Evolutionary conservation across 192 early-diverging fungal genomes (phyloP).

Genomic region (Backusella mclennaniae): DNA sequence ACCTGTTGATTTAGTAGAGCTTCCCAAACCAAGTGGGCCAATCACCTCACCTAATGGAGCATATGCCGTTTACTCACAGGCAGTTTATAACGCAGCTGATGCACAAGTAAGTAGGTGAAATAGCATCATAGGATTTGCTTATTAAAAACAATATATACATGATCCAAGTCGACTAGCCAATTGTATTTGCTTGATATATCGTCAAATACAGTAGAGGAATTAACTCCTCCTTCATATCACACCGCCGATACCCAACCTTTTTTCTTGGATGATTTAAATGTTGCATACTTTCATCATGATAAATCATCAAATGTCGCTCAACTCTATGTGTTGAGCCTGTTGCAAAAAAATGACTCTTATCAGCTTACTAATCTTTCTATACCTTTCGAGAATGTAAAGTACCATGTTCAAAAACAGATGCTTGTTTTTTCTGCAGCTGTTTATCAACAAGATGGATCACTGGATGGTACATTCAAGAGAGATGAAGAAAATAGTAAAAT

Average conservation of each 20-base stretch:
- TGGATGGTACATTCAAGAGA: slow-evolving; percentile 55
- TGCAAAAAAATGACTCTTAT: slow-evolving; percentile 32
- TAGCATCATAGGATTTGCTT: neutral
- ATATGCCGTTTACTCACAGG: slow-evolving; percentile 55
- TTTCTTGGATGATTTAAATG: slow-evolving; percentile 43
- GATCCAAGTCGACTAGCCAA: slow-evolving; percentile 48
- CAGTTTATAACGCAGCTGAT: slow-evolving; percentile 52
- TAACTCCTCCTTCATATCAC: slow-evolving; percentile 39
- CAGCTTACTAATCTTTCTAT: slow-evolving; percentile 50
- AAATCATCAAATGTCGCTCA: slow-evolving; percentile 36
- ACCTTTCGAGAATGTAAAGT: slow-evolving; percentile 55
- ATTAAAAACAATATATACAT: neutral
- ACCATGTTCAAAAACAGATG: slow-evolving; percentile 40
- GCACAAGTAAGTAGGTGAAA: slow-evolving; percentile 20
- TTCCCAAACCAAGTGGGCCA: slow-evolving; percentile 50
- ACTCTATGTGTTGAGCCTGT: slow-evolving; percentile 38
- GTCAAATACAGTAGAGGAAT: slow-evolving; percentile 40
- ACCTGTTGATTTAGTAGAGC: slow-evolving; percentile 61
- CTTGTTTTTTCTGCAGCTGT: slow-evolving; percentile 71
- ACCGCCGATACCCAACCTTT: slow-evolving; percentile 40
- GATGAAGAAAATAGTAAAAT: slow-evolving; percentile 37
- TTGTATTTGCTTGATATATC: slow-evolving; percentile 48
- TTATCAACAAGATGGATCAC: slow-evolving; percentile 42
- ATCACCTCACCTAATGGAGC: slow-evolving; percentile 51
- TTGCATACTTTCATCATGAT: slow-evolving; percentile 34